Base-by-base conservation (phyloP, 2,329 filamentous ascomycete species). In the Fusarium euwallaceae region DNA sequence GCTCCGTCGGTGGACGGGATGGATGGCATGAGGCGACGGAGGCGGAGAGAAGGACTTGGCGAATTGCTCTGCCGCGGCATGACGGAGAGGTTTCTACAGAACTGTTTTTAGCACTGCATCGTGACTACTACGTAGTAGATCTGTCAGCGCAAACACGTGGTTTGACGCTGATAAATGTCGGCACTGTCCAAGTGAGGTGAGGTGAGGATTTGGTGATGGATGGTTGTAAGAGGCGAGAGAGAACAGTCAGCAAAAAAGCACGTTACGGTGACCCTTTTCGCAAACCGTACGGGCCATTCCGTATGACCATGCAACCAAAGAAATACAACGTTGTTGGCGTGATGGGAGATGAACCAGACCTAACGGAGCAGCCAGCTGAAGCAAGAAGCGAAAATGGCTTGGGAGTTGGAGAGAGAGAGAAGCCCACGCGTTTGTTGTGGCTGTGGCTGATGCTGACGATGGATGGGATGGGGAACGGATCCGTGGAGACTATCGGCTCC, bases 381-480 rank as follows among this genome's bases (percentile, higher is more conserved):
- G 48, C 17, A 34, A 37, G 37, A 55, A 14, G 32, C 10, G 29
- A 63, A 63, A 63, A 53, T 6, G 27, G 22, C n/a, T 34, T 53
- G 48, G 45, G 20, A 51, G 29, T 11, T 32, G 9, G 32, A 32
- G 32, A 32, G 32, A 36, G 56, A 14, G 12, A 32, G 16, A 61
- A 63, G 43, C 61, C 67, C 59, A 61, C 63, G 68, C 65, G 68
- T 63, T 64, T 51, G 62, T 72, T 22, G 75, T 73, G 75, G 71
- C 66, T 77, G 75, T 72, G 75, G 73, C 62, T 77, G 64, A 67
- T 59, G 58, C 56, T 67, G 37, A 66, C 59, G 43, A 55, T 65
- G 60, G 59, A 45, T 32, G 32, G 32, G 32, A 34, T 34, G 41
- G 32, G 61, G 61, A 63, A 45, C 43, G 61, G 48, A 64, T 24